Percentiles rank a stretch among this genome's conserved stretches.
Conservation (phyloP, 2,329 filamentous ascomycete genomes). For the Onygena corvina region DNA sequence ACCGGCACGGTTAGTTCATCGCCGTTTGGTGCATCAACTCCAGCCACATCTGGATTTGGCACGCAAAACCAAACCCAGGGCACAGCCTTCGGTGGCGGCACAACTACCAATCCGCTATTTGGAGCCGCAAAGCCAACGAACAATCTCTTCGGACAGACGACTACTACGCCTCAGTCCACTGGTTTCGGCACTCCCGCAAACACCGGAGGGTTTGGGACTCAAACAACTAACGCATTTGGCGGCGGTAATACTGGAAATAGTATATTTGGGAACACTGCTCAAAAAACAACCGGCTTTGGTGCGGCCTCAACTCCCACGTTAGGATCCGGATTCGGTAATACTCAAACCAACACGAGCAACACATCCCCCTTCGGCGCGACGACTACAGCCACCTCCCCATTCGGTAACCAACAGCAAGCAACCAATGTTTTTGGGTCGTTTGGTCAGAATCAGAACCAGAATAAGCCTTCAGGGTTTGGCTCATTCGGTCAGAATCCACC, state of each 20-base stretch:
- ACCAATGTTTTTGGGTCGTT: conserved; percentile 35
- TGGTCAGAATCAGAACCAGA: conserved; percentile 32
- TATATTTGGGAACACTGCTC: conserved; percentile 34
- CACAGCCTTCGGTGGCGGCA: conserved; percentile 28
- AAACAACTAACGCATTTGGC: conserved; percentile 19
- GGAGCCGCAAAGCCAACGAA: conserved; percentile 33
- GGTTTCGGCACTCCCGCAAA: conserved; percentile 31
- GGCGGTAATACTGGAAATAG: conserved; percentile 25
- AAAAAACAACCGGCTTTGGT: conserved; percentile 29
- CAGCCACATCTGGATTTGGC: conserved; percentile 35
- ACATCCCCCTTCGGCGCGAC: conserved; percentile 32
- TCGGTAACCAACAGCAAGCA: conserved; percentile 30
- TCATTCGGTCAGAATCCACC: conserved; percentile 28
- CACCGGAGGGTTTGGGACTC: conserved; percentile 26
- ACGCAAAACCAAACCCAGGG: conserved; percentile 23
- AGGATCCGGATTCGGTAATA: conserved; percentile 27
- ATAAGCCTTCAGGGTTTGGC: conserved; percentile 25
- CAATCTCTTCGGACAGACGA: conserved; percentile 26
- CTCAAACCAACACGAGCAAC: conserved; percentile 25
- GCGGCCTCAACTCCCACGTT: conserved; percentile 22
- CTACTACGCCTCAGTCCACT: conserved; percentile 25
- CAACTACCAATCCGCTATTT: conserved; percentile 31
- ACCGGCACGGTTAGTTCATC: conserved; percentile 28
- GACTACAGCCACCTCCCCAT: conserved; percentile 31
- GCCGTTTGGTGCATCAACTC: conserved; percentile 30